Conservation (phyloP, 2,329 filamentous ascomycete genomes). For the Chaetoscypha palmicola region DNA sequence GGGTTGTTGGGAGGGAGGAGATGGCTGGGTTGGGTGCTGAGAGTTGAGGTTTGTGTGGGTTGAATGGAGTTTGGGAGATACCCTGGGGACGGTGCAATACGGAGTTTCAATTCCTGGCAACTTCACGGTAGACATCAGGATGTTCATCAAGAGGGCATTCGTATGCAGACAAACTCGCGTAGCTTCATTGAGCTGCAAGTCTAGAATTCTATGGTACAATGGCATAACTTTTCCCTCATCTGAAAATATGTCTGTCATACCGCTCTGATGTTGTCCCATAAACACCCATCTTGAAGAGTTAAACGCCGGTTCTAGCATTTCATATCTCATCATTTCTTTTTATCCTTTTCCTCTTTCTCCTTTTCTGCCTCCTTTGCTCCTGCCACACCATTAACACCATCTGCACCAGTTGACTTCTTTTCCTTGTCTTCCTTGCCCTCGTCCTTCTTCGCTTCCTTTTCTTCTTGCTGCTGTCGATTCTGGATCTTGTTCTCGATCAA, state of each 20-base stretch:
- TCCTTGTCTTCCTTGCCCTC: constrained; percentile 54
- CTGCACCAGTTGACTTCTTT: constrained; percentile 52
- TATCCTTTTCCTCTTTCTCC: constrained; percentile 51
- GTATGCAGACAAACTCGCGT: constrained; percentile 14
- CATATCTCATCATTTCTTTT: constrained; percentile 36
- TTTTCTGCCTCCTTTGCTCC: constrained; percentile 37
- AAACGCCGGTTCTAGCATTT: constrained; percentile 15
- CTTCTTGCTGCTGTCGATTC: constrained; percentile 94
- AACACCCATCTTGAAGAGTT: constrained; percentile 19
- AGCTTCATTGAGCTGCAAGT: constrained; percentile 24
- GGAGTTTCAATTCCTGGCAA: too few relatives aligned
- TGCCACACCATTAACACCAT: constrained; percentile 43
- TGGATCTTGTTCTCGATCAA: constrained; percentile 99
- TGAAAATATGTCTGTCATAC: constrained; percentile 22
- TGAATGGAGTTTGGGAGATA: too few relatives aligned
- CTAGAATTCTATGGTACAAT: constrained; percentile 32
- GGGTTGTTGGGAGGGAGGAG: constrained; percentile 53
- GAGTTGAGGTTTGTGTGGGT: too few relatives aligned
- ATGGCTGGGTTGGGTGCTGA: constrained; percentile 57
- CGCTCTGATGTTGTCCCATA: constrained; percentile 18
- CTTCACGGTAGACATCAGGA: too few relatives aligned
- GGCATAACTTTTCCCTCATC: constrained; percentile 20
- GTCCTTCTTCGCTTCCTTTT: constrained; percentile 77
- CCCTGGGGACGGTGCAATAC: too few relatives aligned
- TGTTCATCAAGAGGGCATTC: too few relatives aligned